Evolutionary conservation across 169 alveolate species (phyloP).

Genomic region (Cryptosporidium viatorum): DNA sequence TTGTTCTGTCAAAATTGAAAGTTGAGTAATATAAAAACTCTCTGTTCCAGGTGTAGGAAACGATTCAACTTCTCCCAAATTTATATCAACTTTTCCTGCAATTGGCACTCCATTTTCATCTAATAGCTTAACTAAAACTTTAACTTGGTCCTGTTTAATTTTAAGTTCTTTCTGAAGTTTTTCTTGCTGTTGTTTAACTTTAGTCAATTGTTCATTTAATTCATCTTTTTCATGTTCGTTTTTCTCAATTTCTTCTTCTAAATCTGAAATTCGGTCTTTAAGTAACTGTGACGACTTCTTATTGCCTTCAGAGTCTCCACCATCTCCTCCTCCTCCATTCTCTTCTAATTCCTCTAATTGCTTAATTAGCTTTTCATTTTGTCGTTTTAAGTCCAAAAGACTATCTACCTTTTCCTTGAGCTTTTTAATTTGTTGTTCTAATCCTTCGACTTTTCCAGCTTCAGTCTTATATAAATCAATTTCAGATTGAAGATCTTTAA

Average conservation of each 20-base stretch:
- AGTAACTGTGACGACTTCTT: constrained; percentile 38
- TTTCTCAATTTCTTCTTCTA: constrained; percentile 22
- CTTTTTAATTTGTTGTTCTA: constrained; percentile 66
- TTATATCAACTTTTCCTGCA: constrained; percentile 36
- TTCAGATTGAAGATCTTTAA: constrained; percentile 43
- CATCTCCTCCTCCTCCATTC: constrained; percentile 20
- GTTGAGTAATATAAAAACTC: constrained; percentile 47
- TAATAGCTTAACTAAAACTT: constrained; percentile 15
- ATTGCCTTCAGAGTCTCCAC: constrained; percentile 27
- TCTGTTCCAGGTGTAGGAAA: constrained; percentile 56
- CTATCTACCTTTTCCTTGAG: constrained; percentile 68
- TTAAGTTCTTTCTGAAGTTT: constrained; percentile 25
- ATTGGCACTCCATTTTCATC: constrained; percentile 46
- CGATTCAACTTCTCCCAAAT: constrained; percentile 13
- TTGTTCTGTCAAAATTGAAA: constrained; percentile 53
- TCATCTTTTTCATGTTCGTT: constrained; percentile 38
- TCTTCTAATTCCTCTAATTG: constrained; percentile 67
- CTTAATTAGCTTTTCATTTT: constrained; percentile 59
- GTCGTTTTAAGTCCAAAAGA: constrained; percentile 54
- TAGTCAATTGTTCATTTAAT: neutral
- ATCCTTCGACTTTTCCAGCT: constrained; percentile 43
- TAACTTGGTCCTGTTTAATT: constrained; percentile 37
- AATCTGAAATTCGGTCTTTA: constrained; percentile 38
- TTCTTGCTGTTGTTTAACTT: constrained; percentile 33
- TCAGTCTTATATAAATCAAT: constrained; percentile 49